Evolutionary conservation across 768 basidiomycete species (phyloP).

Genomic region (Termitomyces eurrhizus): DNA sequence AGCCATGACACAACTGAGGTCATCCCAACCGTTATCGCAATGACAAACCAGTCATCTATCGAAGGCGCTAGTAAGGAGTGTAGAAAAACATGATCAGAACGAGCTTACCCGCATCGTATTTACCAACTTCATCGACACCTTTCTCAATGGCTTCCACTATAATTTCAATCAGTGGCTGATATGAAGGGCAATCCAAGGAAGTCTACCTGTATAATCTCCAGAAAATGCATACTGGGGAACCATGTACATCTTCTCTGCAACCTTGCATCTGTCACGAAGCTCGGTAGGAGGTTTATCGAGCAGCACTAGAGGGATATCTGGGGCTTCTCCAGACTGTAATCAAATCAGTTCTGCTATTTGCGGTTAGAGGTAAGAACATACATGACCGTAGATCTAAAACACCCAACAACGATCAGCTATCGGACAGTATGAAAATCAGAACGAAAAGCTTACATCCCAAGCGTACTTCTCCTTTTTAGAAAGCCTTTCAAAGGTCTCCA

Average conservation of each 20-base stretch:
- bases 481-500: conserved; percentile 65
- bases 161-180: conserved; percentile 4
- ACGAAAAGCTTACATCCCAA: conserved; percentile 58
- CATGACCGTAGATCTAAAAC: conserved; percentile 59
- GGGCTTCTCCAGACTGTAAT: conserved; percentile 59
- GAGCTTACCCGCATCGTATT: conserved; percentile 54
- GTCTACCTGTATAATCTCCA: conserved; percentile 59
- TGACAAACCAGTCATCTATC: conserved; percentile 67
- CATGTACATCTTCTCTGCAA: conserved; percentile 67
- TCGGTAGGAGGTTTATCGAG: conserved; percentile 45
- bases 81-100: neutral
- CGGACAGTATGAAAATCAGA: neutral
- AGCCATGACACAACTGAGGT: neutral
- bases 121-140: conserved; percentile 55
- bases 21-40: conserved; percentile 52
- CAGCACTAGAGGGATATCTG: conserved; percentile 51
- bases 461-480: conserved; percentile 66
- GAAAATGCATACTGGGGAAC: conserved; percentile 67
- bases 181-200: neutral
- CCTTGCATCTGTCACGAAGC: conserved; percentile 60
- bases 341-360: neutral
- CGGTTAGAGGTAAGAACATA: conserved; percentile 26
- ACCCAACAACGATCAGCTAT: neutral
- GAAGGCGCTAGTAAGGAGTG: neutral
- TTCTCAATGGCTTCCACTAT: conserved; percentile 63